Conservation (phyloP, 2,329 filamentous ascomycete species). For the Orbilia oligospora region DNA sequence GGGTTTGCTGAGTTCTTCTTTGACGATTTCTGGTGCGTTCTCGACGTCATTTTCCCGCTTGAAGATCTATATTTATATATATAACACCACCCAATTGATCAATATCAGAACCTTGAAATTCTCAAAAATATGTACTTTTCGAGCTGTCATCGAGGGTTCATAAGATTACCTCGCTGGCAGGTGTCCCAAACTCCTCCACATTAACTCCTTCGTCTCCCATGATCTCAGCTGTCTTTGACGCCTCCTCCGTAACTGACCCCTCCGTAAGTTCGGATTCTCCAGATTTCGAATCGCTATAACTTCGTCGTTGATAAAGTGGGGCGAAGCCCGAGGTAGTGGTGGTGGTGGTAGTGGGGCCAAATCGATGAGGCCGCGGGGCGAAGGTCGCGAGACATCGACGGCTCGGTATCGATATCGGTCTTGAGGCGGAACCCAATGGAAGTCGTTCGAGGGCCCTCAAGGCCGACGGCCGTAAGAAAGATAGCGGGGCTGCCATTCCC, state of each 20-base stretch:
- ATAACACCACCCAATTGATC: slow-evolving; percentile 8
- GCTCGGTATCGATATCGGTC: slow-evolving; percentile 22
- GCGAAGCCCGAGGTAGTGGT: background rate
- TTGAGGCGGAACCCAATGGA: slow-evolving; percentile 16
- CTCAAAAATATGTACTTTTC: background rate
- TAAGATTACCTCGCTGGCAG: slow-evolving; percentile 47
- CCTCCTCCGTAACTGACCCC: slow-evolving; percentile 51
- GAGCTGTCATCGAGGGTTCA: background rate
- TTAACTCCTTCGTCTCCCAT: slow-evolving; percentile 54
- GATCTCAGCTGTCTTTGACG: slow-evolving; percentile 38
- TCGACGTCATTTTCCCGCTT: slow-evolving; percentile 75
- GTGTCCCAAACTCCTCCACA: slow-evolving; percentile 54
- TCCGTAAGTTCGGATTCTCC: slow-evolving; percentile 3
- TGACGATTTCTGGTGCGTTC: slow-evolving; percentile 77
- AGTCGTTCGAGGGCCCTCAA: slow-evolving; percentile 40
- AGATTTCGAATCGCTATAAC: slow-evolving; percentile 28
- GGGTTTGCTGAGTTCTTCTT: slow-evolving; percentile 70
- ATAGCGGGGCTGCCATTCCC: slow-evolving; percentile 46
- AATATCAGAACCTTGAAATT: background rate
- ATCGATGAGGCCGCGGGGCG: slow-evolving; percentile 37
- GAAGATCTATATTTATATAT: slow-evolving; percentile 71
- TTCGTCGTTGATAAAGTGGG: slow-evolving; percentile 39
- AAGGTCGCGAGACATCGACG: slow-evolving; percentile 45
- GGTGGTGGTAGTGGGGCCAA: slow-evolving; percentile 17
- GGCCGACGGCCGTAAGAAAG: slow-evolving; percentile 43